Conservation (phyloP, 192 early-diverging fungal species). For the Rhizophlyctis rosea region DNA sequence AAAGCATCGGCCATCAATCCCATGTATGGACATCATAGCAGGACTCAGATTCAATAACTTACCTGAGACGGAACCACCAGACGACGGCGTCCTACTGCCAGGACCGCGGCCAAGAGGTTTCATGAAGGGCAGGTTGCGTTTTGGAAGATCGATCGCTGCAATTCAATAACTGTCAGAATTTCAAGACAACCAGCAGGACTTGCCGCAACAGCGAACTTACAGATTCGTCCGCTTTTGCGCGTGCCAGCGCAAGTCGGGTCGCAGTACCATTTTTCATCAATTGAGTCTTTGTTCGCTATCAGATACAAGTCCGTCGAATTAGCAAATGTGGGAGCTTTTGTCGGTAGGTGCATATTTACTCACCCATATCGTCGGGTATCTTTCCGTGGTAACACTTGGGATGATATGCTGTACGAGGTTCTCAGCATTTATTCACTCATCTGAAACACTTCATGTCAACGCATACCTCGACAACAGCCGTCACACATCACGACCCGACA, state of each 20-base stretch:
- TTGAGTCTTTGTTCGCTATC: background rate
- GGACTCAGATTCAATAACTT: too few relatives aligned
- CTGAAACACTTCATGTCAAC: too few relatives aligned
- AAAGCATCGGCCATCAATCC: too few relatives aligned
- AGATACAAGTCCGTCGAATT: background rate
- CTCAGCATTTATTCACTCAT: too few relatives aligned
- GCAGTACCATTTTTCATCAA: conserved; percentile 61
- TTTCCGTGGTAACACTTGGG: conserved; percentile 56
- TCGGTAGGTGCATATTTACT: background rate
- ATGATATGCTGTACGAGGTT: too few relatives aligned
- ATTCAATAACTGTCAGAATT: background rate
- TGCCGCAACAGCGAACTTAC: conserved; percentile 16
- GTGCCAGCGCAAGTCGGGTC: conserved; percentile 57
- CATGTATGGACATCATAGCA: too few relatives aligned
- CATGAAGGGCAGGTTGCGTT: conserved; percentile 28
- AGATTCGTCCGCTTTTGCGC: conserved; percentile 49
- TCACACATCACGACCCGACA: conserved; percentile 76
- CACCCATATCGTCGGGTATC: conserved; percentile 44
- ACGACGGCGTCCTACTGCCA: too few relatives aligned
- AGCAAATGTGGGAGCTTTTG: background rate
- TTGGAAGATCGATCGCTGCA: conserved; percentile 28
- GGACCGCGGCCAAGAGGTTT: background rate
- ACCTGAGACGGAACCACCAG: too few relatives aligned
- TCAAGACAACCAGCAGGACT: background rate
- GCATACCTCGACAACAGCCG: conserved; percentile 78